Percentiles rank a stretch among this genome's conserved stretches.
phyloP scores from a whole-genome alignment of 1,284 basidiomycete species.

The Mrakiaceae sp. region DNA sequence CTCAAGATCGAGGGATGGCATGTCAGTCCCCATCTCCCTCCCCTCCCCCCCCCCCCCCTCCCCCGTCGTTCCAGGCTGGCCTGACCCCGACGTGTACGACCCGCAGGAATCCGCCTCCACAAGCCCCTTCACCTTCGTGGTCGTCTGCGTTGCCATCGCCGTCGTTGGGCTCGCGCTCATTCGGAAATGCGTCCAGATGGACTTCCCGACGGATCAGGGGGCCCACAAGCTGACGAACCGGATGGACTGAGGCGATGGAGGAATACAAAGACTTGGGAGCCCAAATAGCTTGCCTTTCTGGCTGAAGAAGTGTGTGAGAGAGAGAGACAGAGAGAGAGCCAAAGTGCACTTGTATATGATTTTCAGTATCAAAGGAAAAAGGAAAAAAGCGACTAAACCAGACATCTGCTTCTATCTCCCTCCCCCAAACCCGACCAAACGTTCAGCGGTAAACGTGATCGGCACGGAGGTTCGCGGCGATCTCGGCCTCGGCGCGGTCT shows the following conservation, averaged over 20 bases:
- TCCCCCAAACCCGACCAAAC: background rate
- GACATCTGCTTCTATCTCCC: background rate
- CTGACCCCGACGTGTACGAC: too few species aligned
- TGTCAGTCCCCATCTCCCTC: slow-evolving; percentile 1
- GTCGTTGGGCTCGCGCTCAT: too few species aligned
- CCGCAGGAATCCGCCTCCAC: too few species aligned
- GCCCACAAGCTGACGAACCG: background rate
- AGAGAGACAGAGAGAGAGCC: too few species aligned
- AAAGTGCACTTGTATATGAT: background rate
- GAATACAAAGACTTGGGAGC: background rate
- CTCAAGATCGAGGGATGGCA: slow-evolving; percentile 14
- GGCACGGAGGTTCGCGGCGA: slow-evolving; percentile 78
- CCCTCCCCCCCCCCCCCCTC: background rate
- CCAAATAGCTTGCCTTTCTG: background rate
- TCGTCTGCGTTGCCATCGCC: background rate
- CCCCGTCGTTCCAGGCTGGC: background rate
- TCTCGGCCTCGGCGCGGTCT: slow-evolving; percentile 90
- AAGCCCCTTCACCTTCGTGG: slow-evolving; percentile 2
- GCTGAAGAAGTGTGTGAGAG: too few species aligned
- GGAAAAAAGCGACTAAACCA: background rate
- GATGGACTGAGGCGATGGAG: background rate
- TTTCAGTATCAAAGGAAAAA: background rate
- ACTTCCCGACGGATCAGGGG: background rate
- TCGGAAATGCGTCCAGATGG: too few species aligned
- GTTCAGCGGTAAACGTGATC: slow-evolving; percentile 33